Percentiles rank a stretch among this genome's conserved stretches.
Evolutionary conservation across 2,329 filamentous ascomycete species (phyloP).

Genomic region (Nothomitra cinnamomea): DNA sequence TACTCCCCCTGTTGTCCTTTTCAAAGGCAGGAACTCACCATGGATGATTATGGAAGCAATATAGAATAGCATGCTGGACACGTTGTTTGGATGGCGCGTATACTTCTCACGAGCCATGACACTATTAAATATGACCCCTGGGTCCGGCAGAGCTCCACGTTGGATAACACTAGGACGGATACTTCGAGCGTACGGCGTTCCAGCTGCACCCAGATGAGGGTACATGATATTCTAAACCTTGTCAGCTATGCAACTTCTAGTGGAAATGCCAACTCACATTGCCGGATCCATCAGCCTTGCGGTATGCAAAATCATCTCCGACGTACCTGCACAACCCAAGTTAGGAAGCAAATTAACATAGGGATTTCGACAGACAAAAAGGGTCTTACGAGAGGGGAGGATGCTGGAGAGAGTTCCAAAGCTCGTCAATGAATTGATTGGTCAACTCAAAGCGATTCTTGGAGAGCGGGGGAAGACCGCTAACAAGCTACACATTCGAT

Average conservation of each 20-base stretch:
- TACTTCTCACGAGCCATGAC: constrained; percentile 46
- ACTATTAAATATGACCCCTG: constrained; percentile 49
- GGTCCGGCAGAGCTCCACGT: constrained; percentile 44
- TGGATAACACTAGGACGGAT: constrained; percentile 36
- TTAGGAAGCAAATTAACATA: not conserved
- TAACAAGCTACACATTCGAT: constrained; percentile 41
- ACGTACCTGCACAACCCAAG: constrained; percentile 19
- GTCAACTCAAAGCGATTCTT: constrained; percentile 45
- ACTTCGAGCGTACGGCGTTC: constrained; percentile 50
- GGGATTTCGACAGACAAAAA: constrained; percentile 6
- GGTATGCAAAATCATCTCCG: constrained; percentile 42
- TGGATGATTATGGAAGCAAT: constrained; percentile 52
- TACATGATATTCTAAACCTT: constrained; percentile 37
- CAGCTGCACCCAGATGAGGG: constrained; percentile 46
- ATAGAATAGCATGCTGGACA: constrained; percentile 61
- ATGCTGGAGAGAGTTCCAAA: constrained; percentile 58
- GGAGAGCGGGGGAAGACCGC: constrained; percentile 44
- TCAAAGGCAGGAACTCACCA: constrained; percentile 17
- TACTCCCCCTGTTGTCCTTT: too few species aligned
- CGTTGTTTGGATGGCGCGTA: constrained; percentile 49
- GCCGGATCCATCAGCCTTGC: constrained; percentile 51
- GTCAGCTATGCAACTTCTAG: constrained; percentile 22
- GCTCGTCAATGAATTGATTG: constrained; percentile 46
- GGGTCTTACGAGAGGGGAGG: constrained; percentile 46
- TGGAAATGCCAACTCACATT: constrained; percentile 31